Conservation (phyloP, 768 basidiomycete genomes). For the Tubosaeta brunneosetosa region DNA sequence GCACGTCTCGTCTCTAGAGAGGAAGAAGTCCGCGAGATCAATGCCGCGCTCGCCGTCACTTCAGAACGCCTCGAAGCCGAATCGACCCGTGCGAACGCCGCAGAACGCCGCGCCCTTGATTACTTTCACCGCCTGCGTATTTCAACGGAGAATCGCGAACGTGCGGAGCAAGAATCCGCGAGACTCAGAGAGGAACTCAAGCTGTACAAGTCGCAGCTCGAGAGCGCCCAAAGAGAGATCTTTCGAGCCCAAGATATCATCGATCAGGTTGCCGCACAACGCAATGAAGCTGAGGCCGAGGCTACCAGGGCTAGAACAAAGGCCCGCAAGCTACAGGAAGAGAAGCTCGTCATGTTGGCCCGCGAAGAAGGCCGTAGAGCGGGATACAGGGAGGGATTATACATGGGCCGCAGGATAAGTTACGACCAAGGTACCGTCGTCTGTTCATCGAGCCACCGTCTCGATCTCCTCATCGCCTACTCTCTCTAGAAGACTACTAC, state of each 20-base stretch:
- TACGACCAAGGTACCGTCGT: conserved; percentile 26
- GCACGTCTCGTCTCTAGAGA: conserved; percentile 27
- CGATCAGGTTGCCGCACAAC: conserved; percentile 38
- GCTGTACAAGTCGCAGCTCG: conserved; percentile 42
- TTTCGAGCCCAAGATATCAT: conserved; percentile 40
- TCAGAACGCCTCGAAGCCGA: conserved; percentile 38
- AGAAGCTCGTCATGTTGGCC: conserved; percentile 37
- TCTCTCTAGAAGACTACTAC: conserved; percentile 7
- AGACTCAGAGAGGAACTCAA: conserved; percentile 40
- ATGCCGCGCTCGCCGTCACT: conserved; percentile 22
- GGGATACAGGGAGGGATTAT: conserved; percentile 41
- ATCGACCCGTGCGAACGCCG: conserved; percentile 38
- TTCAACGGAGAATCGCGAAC: conserved; percentile 36
- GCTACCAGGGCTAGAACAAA: conserved; percentile 43
- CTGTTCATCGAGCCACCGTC: conserved; percentile 7
- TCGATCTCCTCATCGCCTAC: conserved; percentile 9
- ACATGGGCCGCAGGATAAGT: conserved; percentile 28
- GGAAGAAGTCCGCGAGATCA: conserved; percentile 31
- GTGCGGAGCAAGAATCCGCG: conserved; percentile 36
- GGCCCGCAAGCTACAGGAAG: conserved; percentile 41
- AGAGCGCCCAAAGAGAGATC: conserved; percentile 43
- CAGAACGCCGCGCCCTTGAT: conserved; percentile 46
- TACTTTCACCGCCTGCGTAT: conserved; percentile 39
- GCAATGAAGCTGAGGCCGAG: conserved; percentile 42
- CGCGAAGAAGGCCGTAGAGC: conserved; percentile 40